Evolutionary conservation across 306 rosid species (phyloP).

Genomic region (Fragaria nilgerrensis): DNA sequence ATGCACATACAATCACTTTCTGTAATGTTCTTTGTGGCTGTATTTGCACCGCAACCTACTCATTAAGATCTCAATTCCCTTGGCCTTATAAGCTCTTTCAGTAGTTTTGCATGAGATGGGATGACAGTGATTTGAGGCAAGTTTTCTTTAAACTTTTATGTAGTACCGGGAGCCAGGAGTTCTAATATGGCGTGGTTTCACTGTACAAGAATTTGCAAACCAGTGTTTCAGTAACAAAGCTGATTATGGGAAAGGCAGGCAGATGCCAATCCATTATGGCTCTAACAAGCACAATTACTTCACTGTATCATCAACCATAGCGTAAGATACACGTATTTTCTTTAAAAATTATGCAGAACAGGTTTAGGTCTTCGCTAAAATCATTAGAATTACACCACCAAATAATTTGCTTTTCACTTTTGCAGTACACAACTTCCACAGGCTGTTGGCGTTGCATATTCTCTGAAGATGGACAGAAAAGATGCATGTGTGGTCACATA

Average conservation of each 20-base stretch:
- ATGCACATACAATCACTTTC: neutral
- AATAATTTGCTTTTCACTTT: conserved; percentile 32
- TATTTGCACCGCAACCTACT: conserved; percentile 8
- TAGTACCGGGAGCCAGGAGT: conserved; percentile 92
- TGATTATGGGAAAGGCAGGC: conserved; percentile 90
- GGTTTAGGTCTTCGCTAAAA: neutral
- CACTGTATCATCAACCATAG: conserved; percentile 76
- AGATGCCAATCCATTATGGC: conserved; percentile 91
- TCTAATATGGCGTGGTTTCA: conserved; percentile 90
- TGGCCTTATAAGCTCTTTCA: neutral
- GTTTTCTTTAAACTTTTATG: conserved; percentile 25
- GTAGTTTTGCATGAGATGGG: conserved; percentile 13
- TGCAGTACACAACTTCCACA: conserved; percentile 81
- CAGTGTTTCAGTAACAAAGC: conserved; percentile 73
- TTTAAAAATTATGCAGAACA: neutral
- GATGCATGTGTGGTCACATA: conserved; percentile 81
- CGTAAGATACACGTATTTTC: conserved; percentile 48
- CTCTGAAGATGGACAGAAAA: conserved; percentile 80
- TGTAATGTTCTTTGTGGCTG: neutral
- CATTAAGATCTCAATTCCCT: neutral
- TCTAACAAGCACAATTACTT: conserved; percentile 83
- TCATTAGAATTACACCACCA: neutral
- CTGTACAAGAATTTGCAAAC: conserved; percentile 79
- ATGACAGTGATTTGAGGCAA: conserved; percentile 16
- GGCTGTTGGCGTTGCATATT: conserved; percentile 97